phyloP scores from a whole-genome alignment of 2,329 filamentous ascomycete species.

The Fusarium sp. region DNA sequence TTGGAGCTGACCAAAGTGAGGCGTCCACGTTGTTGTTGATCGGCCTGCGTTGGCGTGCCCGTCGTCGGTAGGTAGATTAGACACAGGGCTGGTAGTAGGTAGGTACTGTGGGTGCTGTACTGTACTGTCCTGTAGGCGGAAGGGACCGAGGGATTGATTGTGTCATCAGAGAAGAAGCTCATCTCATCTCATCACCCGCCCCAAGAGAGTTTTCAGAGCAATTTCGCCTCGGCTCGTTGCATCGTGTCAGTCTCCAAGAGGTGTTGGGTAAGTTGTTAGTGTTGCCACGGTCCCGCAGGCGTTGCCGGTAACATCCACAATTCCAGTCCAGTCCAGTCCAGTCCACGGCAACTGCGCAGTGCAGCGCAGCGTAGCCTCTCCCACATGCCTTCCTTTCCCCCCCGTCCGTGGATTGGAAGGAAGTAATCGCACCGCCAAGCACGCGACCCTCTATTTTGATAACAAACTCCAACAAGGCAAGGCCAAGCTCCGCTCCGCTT shows the following conservation, averaged over 20 bases:
- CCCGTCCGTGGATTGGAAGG: background rate
- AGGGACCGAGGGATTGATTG: conserved; percentile 1
- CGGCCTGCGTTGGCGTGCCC: conserved; percentile 1
- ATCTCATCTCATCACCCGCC: background rate
- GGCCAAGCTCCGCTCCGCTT: background rate
- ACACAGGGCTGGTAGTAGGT: background rate
- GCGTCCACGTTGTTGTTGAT: conserved; percentile 24
- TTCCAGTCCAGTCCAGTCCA: conserved; percentile 19
- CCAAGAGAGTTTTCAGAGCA: conserved; percentile 4
- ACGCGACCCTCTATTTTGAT: conserved; percentile 41
- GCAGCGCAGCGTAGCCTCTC: background rate
- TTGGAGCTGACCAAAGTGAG: conserved; percentile 26
- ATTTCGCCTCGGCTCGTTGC: conserved; percentile 5
- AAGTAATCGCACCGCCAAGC: conserved; percentile 29
- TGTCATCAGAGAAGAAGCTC: background rate
- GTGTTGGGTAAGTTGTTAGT: background rate
- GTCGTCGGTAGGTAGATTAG: conserved; percentile 14
- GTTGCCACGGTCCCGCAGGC: conserved; percentile 14
- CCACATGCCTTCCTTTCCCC: conserved; percentile 20
- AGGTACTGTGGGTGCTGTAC: no score
- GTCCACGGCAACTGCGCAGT: conserved; percentile 2
- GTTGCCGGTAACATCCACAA: conserved; percentile 33
- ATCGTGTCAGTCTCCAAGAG: background rate
- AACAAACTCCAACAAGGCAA: conserved; percentile 16
- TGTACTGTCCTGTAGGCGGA: background rate